A percentile compares a stretch with the other conserved stretches of the same genome.
Conservation (phyloP, 2,329 filamentous ascomycete genomes). For the Neofusicoccum sp. region DNA sequence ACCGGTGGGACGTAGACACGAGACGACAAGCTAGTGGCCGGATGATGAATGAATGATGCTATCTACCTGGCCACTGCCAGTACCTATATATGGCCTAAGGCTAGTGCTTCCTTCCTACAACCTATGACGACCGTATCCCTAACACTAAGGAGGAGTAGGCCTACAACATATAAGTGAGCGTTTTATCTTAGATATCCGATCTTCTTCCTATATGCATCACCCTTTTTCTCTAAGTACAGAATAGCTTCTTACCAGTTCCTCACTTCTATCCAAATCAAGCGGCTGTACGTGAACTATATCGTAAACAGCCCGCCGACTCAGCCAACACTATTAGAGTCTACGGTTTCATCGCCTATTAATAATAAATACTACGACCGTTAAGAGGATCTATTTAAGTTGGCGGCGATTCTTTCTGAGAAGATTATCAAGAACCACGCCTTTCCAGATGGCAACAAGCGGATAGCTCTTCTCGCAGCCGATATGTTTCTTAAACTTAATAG, state of each 20-base stretch:
- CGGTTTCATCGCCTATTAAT: slow-evolving; percentile 32
- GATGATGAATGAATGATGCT: too few relatives aligned
- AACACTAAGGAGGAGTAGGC: too few relatives aligned
- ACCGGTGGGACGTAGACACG: too few relatives aligned
- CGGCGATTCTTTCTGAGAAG: slow-evolving; percentile 32
- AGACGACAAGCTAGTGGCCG: too few relatives aligned
- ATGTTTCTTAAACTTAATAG: slow-evolving; percentile 37
- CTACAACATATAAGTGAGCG: too few relatives aligned
- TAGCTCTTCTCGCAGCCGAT: slow-evolving; percentile 33
- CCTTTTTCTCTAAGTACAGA: too few relatives aligned
- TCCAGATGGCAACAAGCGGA: slow-evolving; percentile 36
- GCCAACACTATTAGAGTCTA: slow-evolving; percentile 31
- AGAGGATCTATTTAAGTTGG: slow-evolving; percentile 32
- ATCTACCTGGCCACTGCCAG: too few relatives aligned
- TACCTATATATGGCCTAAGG: too few relatives aligned
- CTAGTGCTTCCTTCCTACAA: too few relatives aligned
- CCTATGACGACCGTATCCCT: too few relatives aligned
- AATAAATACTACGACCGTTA: slow-evolving; percentile 30
- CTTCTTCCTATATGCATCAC: too few relatives aligned
- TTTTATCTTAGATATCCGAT: too few relatives aligned
- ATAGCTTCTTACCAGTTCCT: slow-evolving; percentile 15
- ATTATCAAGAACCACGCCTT: slow-evolving; percentile 38
- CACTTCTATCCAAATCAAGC: slow-evolving; percentile 16
- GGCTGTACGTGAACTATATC: slow-evolving; percentile 20
- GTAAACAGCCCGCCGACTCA: slow-evolving; percentile 24